phyloP scores from a whole-genome alignment of 1,139 yeast genomes.

The Saccharomycopsis crataegensis region DNA sequence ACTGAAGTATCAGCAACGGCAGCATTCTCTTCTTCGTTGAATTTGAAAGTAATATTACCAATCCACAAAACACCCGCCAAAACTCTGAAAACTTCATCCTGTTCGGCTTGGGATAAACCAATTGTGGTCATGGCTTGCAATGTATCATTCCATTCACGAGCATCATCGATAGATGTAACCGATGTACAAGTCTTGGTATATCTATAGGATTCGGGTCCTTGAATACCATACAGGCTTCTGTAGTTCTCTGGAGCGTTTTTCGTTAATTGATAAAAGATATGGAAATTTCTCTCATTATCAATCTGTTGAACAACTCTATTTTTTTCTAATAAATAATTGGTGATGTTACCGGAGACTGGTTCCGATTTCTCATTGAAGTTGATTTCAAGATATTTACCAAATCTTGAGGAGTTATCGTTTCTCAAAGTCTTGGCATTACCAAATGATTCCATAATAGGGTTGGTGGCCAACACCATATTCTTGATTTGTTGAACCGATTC shows the following conservation, averaged over 20 bases:
- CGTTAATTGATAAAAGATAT: conserved; percentile 92
- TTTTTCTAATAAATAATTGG: conserved; percentile 89
- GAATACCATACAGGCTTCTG: conserved; percentile 80
- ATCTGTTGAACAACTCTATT: conserved; percentile 95
- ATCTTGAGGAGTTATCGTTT: conserved; percentile 94
- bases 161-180: conserved; percentile 83
- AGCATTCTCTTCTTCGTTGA: conserved; percentile 84
- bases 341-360: conserved; percentile 93
- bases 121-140: conserved; percentile 79
- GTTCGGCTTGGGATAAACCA: conserved; percentile 76
- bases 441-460: conserved; percentile 91
- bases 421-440: conserved; percentile 98
- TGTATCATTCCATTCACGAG: conserved; percentile 72
- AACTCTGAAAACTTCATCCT: conserved; percentile 81
- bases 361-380: conserved; percentile 74
- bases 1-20: conserved; percentile 77
- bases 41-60: conserved; percentile 82
- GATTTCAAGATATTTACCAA: conserved; percentile 94
- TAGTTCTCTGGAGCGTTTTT: conserved; percentile 84
- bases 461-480: conserved; percentile 97
- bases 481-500: conserved; percentile 72
- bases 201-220: conserved; percentile 84
- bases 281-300: conserved; percentile 89
- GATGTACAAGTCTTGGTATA: conserved; percentile 85
- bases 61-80: conserved; percentile 88